These are phyloP conservation scores for Carex cristatella DNA, from an alignment of 176 grass and related monocot genomes.

Conservation along the genomic window DNA sequence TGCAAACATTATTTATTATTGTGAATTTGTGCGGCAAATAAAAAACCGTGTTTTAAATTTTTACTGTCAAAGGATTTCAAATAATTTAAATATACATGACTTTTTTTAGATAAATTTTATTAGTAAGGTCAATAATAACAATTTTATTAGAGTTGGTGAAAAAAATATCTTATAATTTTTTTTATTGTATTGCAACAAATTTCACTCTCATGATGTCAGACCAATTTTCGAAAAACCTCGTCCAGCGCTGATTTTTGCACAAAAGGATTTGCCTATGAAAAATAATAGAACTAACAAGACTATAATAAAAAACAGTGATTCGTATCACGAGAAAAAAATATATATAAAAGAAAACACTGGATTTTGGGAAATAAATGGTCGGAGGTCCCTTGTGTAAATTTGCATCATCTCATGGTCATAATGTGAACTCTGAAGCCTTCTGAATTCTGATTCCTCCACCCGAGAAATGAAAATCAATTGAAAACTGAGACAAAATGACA, in stretches of 20 bases:
- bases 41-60: no score
- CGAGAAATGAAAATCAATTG: not conserved
- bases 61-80: no score
- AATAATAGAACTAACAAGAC: not conserved
- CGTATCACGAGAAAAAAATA: not conserved
- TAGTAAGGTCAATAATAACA: no score
- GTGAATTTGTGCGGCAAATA: no score
- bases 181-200: not conserved
- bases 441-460: not conserved
- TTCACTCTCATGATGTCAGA: not conserved
- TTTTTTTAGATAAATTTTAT: no score
- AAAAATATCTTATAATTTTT: no score
- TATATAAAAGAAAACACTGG: not conserved
- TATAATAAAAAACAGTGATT: not conserved
- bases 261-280: not conserved
- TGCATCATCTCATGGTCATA: not conserved
- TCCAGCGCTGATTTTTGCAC: not conserved
- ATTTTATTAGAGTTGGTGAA: no score
- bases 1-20: no score
- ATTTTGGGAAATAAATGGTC: not conserved
- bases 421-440: not conserved
- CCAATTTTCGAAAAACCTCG: not conserved
- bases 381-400: conserved; percentile 1
- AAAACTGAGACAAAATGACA: conserved; percentile 6
- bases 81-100: no score